Conservation (phyloP, 306 rosid species). For the Lathyrus aphaca region DNA sequence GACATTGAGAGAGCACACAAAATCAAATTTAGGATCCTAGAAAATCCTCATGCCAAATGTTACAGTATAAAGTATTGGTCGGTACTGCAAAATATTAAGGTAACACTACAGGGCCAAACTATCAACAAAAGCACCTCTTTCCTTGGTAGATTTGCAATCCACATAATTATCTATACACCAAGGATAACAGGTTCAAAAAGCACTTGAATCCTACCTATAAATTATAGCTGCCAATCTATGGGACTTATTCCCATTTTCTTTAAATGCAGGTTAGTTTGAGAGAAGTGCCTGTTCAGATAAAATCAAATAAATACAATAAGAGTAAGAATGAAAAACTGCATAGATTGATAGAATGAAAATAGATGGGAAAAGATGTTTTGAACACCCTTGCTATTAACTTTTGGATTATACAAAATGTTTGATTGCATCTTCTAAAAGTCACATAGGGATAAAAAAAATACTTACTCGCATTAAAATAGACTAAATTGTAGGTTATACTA, state of each 20-base stretch:
- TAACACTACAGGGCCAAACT: conserved; percentile 1
- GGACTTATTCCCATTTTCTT: conserved; percentile 62
- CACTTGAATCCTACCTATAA: background rate
- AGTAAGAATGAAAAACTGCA: conserved; percentile 3
- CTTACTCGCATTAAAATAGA: background rate
- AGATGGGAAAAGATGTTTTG: conserved; percentile 13
- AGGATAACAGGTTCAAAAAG: conserved; percentile 10
- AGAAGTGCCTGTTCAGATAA: conserved; percentile 78
- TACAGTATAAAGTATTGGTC: conserved; percentile 6
- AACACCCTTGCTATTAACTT: background rate
- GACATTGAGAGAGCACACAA: conserved; percentile 25
- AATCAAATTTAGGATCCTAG: no score
- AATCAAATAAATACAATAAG: conserved; percentile 5
- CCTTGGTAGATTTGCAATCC: conserved; percentile 21
- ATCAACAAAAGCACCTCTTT: conserved; percentile 30
- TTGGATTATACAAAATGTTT: background rate
- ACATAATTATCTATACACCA: conserved; percentile 20
- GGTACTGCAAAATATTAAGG: conserved; percentile 11
- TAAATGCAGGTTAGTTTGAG: conserved; percentile 77
- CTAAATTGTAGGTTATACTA: background rate
- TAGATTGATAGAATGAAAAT: conserved; percentile 8
- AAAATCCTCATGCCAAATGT: conserved; percentile 25
- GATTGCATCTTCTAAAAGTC: conserved; percentile 1
- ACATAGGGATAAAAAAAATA: background rate
- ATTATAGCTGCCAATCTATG: conserved; percentile 88